Base-by-base conservation (phyloP, 2,329 filamentous ascomycete genomes). In the Aspergillus fijiensis region DNA sequence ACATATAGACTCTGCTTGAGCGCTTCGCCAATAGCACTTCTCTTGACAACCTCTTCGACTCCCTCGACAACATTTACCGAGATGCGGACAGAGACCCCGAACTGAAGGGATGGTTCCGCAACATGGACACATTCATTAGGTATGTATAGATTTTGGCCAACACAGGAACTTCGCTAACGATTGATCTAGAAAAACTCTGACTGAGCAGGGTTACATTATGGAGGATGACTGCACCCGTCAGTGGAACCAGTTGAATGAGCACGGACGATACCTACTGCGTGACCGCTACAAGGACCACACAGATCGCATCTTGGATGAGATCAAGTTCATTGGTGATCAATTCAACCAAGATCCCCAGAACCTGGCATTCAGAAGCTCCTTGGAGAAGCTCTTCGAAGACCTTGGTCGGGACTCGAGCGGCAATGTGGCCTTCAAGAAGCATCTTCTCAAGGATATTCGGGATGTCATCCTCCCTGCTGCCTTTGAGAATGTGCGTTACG, bases 11-110 rank as follows among this genome's bases (percentile, higher is more conserved):
- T 9, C 82, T 99, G 21, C 88, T 99, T 67, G 95, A 98, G 81
- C 90, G 95, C 51, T 98, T 97, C 69, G 95, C 95, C 73, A 98
- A 99, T 76, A 89, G 89, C 71, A 98, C 95, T 9, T 97, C 93
- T 0, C 87, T 88, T 35, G 89, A 96, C 64, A 91, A 96, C 66
- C 81, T 98, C 4, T 92, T 95, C 79, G 87, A 90, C 19, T 87
- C 92, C 0, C 89, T 99, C 75, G 89, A 92, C 67, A 85, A 87
- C 64, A 88, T 99, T 68, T 98, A 98, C 80, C 81, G 82, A 53
- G 91, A 96, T 74, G 92, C 95, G 4, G 91, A 98, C 64, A 84
- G 83, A 21, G 95, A 99, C 66, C 86, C 89, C 0, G 91, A 98
- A 72, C 85, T 99, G 57, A 92, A 89, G 77, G 81, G 86, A 60